Evolutionary conservation across 2,329 filamentous ascomycete genomes (phyloP).

Genomic region (Penicillium concentricum): DNA sequence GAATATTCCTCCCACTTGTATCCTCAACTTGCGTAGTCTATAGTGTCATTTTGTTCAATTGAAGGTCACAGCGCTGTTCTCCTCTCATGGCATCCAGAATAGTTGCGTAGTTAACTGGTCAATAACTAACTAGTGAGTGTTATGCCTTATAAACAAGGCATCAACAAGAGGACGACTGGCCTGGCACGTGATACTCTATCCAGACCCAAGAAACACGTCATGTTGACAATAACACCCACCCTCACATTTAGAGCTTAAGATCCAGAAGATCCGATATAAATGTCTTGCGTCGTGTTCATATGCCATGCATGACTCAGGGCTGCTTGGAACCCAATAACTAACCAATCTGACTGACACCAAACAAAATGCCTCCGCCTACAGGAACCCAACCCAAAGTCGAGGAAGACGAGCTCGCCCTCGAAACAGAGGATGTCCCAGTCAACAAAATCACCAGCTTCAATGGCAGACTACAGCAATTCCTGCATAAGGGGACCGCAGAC

Average conservation of each 20-base stretch:
- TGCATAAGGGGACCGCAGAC: slow-evolving; percentile 20
- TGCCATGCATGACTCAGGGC: not conserved
- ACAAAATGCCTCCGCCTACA: slow-evolving; percentile 1
- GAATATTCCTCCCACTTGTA: no score
- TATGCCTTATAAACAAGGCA: not conserved
- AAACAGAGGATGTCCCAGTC: slow-evolving; percentile 28
- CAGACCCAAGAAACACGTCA: not conserved
- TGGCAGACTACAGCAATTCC: slow-evolving; percentile 35
- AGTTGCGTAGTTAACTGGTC: no score
- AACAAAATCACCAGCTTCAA: slow-evolving; percentile 38
- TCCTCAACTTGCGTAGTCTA: not conserved
- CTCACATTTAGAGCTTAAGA: not conserved
- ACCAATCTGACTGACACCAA: slow-evolving; percentile 2
- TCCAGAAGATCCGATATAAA: not conserved
- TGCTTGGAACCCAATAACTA: not conserved
- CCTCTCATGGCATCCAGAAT: not conserved
- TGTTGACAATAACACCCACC: not conserved
- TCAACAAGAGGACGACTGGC: not conserved
- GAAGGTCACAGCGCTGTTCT: not conserved
- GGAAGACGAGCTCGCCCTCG: slow-evolving; percentile 6
- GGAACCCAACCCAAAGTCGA: slow-evolving; percentile 1
- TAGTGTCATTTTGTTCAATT: not conserved
- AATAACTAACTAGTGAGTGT: not conserved
- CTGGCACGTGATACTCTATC: not conserved
- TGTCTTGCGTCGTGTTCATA: not conserved